Percentiles rank a stretch among this genome's conserved stretches.
Evolutionary conservation across 352 stramenopile genomes (phyloP).

Genomic region (Salisapilia sapeloensis): DNA sequence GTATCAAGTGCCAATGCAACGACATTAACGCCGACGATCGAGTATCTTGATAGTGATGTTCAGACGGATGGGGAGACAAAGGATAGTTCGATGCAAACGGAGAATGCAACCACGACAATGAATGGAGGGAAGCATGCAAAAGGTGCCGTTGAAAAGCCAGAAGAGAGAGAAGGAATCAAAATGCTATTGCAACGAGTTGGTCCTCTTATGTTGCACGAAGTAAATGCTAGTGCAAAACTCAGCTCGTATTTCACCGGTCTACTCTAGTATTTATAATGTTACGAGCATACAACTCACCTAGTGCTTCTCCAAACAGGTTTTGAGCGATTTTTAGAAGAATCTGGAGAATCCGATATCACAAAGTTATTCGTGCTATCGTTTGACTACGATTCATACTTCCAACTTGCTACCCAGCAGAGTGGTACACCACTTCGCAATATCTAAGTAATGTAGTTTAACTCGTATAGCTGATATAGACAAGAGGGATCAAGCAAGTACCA

Average conservation of each 20-base stretch:
- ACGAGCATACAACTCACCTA: neutral
- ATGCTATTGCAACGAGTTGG: conserved; percentile 20
- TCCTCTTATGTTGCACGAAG: conserved; percentile 37
- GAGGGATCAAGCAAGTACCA: conserved; percentile 2
- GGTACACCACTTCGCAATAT: no score
- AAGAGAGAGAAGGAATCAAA: conserved; percentile 18
- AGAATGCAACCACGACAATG: conserved; percentile 9
- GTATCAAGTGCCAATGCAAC: conserved; percentile 11
- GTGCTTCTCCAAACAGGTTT: conserved; percentile 12
- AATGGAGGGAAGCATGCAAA: conserved; percentile 5
- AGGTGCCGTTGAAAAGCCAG: conserved; percentile 5
- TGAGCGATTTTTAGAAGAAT: conserved; percentile 36
- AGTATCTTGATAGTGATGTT: conserved; percentile 13
- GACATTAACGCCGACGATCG: conserved; percentile 13
- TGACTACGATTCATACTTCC: conserved; percentile 57
- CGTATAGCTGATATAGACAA: conserved; percentile 4
- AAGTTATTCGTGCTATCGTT: conserved; percentile 51
- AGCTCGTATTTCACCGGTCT: conserved; percentile 28
- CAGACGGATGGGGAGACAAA: conserved; percentile 17
- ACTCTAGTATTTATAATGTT: neutral
- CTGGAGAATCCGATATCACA: conserved; percentile 36
- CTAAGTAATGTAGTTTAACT: neutral
- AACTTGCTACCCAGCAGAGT: no score
- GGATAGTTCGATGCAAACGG: conserved; percentile 26
- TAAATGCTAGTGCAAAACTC: conserved; percentile 17